Evolutionary conservation across 805 yeast genomes (phyloP).

Genomic region (Saturnispora hagleri): DNA sequence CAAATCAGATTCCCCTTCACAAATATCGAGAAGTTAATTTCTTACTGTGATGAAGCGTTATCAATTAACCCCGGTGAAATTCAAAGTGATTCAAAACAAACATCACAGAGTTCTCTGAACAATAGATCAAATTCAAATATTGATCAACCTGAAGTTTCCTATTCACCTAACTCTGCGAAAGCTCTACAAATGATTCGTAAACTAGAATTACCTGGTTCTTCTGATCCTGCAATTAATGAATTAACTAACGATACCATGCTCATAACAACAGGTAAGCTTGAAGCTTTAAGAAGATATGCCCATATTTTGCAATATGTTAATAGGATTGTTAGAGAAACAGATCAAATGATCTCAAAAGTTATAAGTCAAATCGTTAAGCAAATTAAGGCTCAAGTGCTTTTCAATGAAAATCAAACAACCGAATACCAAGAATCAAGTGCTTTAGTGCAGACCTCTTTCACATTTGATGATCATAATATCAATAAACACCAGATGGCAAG

Average conservation of each 20-base stretch:
- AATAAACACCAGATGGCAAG: not conserved
- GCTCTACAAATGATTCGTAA: constrained; percentile 41
- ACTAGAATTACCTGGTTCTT: constrained; percentile 37
- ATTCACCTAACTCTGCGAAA: constrained; percentile 52
- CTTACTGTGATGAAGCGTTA: constrained; percentile 67
- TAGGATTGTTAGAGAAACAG: constrained; percentile 71
- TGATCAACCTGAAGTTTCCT: constrained; percentile 26
- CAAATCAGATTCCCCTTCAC: constrained; percentile 51
- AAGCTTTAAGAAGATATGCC: constrained; percentile 58
- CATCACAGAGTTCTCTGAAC: not conserved
- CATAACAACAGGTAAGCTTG: constrained; percentile 55
- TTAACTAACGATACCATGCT: constrained; percentile 60
- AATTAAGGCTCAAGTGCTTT: constrained; percentile 32
- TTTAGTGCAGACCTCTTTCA: not conserved
- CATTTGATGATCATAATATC: not conserved
- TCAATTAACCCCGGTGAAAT: constrained; percentile 65
- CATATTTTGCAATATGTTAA: constrained; percentile 69
- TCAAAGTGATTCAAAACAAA: constrained; percentile 14
- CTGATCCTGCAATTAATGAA: constrained; percentile 55
- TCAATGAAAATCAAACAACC: not conserved
- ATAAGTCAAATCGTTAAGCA: constrained; percentile 55
- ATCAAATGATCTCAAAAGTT: constrained; percentile 50
- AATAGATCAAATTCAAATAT: constrained; percentile 12
- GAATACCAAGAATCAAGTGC: not conserved
- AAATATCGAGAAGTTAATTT: constrained; percentile 45